Evolutionary conservation across 163 green algal species (phyloP).

Genomic region (Scenedesmus sp.): DNA sequence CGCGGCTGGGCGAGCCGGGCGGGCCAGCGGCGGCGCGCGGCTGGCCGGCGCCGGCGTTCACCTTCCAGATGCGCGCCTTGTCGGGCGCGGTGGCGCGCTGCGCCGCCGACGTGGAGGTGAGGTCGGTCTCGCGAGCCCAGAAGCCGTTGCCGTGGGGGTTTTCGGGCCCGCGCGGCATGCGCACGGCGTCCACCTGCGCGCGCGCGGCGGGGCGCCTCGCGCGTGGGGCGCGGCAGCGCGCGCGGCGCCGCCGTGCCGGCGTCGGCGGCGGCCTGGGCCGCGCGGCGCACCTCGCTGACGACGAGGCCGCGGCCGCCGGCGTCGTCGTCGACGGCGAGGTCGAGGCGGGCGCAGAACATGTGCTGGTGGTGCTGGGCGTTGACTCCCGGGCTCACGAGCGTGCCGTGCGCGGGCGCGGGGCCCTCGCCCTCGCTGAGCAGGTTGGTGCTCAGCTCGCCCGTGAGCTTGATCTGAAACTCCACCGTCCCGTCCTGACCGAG

Average conservation of each 20-base stretch:
- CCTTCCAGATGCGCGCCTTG: conserved; percentile 36
- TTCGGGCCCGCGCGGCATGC: neutral
- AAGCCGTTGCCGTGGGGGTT: conserved; percentile 36
- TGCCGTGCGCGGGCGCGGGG: conserved; percentile 22
- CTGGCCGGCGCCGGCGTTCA: too few species aligned
- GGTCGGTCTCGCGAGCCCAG: conserved; percentile 54
- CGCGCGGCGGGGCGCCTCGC: too few species aligned
- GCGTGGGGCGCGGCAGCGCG: neutral
- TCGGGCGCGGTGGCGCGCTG: conserved; percentile 36
- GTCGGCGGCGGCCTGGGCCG: too few species aligned
- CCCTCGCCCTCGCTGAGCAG: conserved; percentile 61
- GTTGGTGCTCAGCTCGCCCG: conserved; percentile 85
- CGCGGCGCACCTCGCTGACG: conserved; percentile 59
- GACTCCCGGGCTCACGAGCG: conserved; percentile 48
- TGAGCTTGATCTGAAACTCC: conserved; percentile 88
- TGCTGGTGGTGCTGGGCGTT: conserved; percentile 82
- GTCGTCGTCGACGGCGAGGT: conserved; percentile 78
- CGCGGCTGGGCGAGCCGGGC: too few species aligned
- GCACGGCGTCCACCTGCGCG: conserved; percentile 18
- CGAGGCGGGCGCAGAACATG: conserved; percentile 84
- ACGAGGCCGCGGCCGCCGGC: conserved; percentile 57
- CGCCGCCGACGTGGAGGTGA: conserved; percentile 56
- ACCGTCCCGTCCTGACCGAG: conserved; percentile 80
- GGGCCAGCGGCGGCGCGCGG: too few species aligned
- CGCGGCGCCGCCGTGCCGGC: too few species aligned